Evolutionary conservation across 345 rosid genomes (phyloP), one percentile per base, ranked within the genome.

Genomic region (Salix suchowensis): DNA sequence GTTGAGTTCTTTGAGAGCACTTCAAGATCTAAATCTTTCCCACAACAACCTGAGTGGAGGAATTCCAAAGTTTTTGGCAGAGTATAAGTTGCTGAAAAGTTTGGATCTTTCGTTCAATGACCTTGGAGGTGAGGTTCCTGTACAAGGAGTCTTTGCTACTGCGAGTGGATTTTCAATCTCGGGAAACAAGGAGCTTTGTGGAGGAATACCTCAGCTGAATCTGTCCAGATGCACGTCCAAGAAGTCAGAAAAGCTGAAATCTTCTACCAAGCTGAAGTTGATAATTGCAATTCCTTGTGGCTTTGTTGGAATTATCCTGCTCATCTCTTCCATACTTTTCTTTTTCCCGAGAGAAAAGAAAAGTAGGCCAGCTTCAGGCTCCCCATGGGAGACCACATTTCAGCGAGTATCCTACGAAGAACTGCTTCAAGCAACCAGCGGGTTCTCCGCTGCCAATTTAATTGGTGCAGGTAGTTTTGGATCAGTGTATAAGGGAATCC

Each of bases 1-100:
- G 13, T 37, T 78, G n/a, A 62, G 2, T 28, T 23, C 34, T 0
- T 55, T 78, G 61, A 72, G 61, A 58, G 77, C 55, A 10, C 32
- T 78, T n/a, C 60, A 67, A 24, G 1, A 2, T 37, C 26, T 73
- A 11, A 24, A 78, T n/a, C 67, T 78, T n/a, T 78, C 81, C 0
- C 48, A 37, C 18, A 78, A 78, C 44, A 72, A 66, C 23, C 28
- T 78, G n/a, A 39, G 64, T 14, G 81, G 81, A 46, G 6, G 60
- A 1, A 58, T 78, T 58, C 74, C 81, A 0, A 32, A 21, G 16
- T 48, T 9, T 21, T n/a, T 78, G 21, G 68, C 8, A 26, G 28
- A 58, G 5, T 40, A 73, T 7, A 3, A 14, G 40, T 65, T 71
- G 28, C 10, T 72, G 68, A n/a, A 34, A 4, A 23, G 12, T 15